A percentile compares a stretch with the other conserved stretches of the same genome.
Conservation (phyloP, 2,329 filamentous ascomycete genomes). For the Scedosporium boydii region DNA sequence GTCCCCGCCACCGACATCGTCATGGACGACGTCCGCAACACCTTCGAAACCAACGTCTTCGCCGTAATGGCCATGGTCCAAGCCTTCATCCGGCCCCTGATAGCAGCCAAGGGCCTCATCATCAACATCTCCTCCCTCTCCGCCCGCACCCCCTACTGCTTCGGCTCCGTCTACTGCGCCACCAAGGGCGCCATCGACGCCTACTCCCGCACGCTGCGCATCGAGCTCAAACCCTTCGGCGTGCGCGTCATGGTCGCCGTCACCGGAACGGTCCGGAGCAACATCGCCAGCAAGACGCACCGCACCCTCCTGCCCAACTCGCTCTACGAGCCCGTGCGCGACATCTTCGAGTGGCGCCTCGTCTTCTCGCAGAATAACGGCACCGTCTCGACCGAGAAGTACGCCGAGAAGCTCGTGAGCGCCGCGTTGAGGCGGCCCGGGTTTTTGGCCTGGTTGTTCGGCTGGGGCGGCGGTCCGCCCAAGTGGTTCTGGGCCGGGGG, state of each 20-base stretch:
- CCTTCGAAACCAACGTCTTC: conserved; percentile 49
- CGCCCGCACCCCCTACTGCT: conserved; percentile 40
- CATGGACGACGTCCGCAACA: conserved; percentile 40
- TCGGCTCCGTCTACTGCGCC: conserved; percentile 44
- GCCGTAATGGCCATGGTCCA: conserved; percentile 46
- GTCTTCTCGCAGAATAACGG: conserved; percentile 32
- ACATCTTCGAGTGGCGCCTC: conserved; percentile 35
- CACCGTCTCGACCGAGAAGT: conserved; percentile 30
- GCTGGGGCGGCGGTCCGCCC: conserved; percentile 20
- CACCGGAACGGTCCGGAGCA: conserved; percentile 42
- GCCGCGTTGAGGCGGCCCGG: conserved; percentile 25
- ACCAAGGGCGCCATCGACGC: conserved; percentile 43
- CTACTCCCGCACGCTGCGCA: conserved; percentile 43
- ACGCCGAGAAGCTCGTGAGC: conserved; percentile 31
- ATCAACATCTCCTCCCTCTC: conserved; percentile 46
- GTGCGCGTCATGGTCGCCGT: conserved; percentile 49
- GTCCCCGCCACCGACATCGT: conserved; percentile 43
- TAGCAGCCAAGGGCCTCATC: conserved; percentile 39
- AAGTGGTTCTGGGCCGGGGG: conserved; percentile 26
- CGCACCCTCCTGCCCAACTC: conserved; percentile 33
- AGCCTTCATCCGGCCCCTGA: conserved; percentile 38
- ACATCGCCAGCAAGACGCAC: conserved; percentile 33
- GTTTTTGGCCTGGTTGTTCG: conserved; percentile 23
- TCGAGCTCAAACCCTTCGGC: conserved; percentile 42
- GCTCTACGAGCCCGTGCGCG: conserved; percentile 34